A percentile compares a stretch with the other conserved stretches of the same genome.
phyloP scores from a whole-genome alignment of 1,284 basidiomycete species.

The Crepidotus sp. region DNA sequence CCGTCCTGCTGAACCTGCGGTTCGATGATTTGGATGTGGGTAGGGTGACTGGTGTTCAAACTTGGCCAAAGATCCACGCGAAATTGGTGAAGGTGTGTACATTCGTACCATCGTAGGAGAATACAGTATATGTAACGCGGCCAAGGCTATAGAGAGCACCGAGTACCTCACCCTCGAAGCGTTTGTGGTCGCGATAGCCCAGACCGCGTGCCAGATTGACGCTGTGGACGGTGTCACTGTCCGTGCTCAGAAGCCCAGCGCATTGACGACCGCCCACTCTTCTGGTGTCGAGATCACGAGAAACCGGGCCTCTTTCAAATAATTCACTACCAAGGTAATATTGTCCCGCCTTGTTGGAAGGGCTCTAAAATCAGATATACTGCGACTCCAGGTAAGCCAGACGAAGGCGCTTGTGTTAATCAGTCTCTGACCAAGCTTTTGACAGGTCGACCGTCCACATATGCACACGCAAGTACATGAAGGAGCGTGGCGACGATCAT shows the following conservation, averaged over 20 bases:
- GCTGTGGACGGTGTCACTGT: slow-evolving; percentile 28
- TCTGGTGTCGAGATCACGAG: slow-evolving; percentile 44
- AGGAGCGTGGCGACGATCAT: no score
- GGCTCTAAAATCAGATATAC: no score
- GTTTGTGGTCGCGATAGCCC: slow-evolving; percentile 35
- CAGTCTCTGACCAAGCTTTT: no score
- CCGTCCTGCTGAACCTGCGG: slow-evolving; percentile 33
- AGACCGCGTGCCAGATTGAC: slow-evolving; percentile 28
- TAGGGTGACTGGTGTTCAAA: background rate
- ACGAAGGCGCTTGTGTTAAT: no score
- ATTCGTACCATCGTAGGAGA: no score
- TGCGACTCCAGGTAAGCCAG: no score
- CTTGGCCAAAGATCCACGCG: slow-evolving; percentile 7
- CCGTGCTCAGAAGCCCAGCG: slow-evolving; percentile 43
- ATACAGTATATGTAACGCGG: background rate
- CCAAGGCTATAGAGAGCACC: slow-evolving; percentile 34
- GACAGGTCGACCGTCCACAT: no score
- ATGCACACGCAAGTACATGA: no score
- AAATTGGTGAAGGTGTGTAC: slow-evolving; percentile 21
- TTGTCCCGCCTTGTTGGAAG: background rate
- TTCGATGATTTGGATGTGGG: slow-evolving; percentile 6
- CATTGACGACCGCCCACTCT: slow-evolving; percentile 38
- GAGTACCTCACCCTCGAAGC: slow-evolving; percentile 42
- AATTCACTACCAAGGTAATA: background rate
- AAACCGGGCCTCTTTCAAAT: slow-evolving; percentile 15